phyloP scores from a whole-genome alignment of 1,139 yeast genomes.

The Geotrichum europaeum region DNA sequence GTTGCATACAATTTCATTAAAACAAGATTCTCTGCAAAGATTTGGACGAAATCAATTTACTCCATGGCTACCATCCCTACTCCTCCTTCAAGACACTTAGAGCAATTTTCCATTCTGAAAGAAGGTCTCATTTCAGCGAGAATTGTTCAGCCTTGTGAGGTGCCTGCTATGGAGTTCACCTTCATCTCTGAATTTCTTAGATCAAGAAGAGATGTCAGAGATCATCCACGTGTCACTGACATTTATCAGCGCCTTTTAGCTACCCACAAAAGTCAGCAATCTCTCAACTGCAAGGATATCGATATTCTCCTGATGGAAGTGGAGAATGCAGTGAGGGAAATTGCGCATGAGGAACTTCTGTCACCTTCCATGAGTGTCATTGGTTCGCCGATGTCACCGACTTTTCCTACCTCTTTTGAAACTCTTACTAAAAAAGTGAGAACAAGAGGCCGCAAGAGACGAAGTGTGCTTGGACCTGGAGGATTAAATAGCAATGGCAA shows the following conservation, averaged over 20 bases:
- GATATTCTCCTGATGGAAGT: conserved; percentile 5
- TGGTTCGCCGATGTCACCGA: conserved; percentile 13
- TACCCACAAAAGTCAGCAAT: conserved; percentile 1
- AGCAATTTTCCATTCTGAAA: conserved; percentile 8
- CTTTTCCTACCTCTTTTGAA: conserved; percentile 6
- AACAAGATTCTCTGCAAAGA: conserved; percentile 12
- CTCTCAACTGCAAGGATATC: conserved; percentile 4
- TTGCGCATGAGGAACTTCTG: conserved; percentile 5
- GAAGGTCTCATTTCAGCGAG: conserved; percentile 10
- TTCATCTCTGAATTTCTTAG: conserved; percentile 11
- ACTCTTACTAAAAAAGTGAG: conserved; percentile 6
- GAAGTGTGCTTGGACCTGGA: conserved; percentile 6
- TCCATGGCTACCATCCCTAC: conserved; percentile 15
- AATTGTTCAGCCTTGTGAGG: conserved; percentile 14
- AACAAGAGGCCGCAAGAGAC: conserved; percentile 11
- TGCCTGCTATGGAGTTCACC: conserved; percentile 14
- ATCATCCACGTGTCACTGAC: conserved; percentile 11
- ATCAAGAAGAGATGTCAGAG: conserved; percentile 13
- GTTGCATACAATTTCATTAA: conserved; percentile 13
- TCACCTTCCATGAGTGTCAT: not conserved
- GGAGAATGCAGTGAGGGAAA: conserved; percentile 9
- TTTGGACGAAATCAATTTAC: conserved; percentile 14
- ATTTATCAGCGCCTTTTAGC: conserved; percentile 7
- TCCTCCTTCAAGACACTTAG: conserved; percentile 3
- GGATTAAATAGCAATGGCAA: not conserved